Conservation (phyloP, 2,329 filamentous ascomycete species). For the Xylariomycetidae sp. region DNA sequence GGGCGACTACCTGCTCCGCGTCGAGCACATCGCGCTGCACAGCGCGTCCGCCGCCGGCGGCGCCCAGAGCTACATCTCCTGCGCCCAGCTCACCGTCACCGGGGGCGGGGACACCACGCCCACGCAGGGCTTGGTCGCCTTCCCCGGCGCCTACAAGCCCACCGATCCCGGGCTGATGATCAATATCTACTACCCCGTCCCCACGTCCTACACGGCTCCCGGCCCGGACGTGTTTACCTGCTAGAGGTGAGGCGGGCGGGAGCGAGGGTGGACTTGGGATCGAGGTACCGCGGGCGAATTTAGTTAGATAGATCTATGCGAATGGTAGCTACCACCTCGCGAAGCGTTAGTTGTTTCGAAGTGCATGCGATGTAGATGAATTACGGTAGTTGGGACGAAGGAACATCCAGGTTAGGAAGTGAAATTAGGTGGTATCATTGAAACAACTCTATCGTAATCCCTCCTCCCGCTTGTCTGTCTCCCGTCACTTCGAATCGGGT, state of each 20-base stretch:
- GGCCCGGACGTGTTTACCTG: conserved; percentile 24
- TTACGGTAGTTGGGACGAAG: too few relatives aligned
- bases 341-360: too few relatives aligned
- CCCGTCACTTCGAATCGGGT: too few relatives aligned
- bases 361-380: too few relatives aligned
- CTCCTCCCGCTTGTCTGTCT: too few relatives aligned
- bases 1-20: conserved; percentile 43
- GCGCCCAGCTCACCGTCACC: conserved; percentile 32
- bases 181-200: conserved; percentile 38
- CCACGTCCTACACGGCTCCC: conserved; percentile 30
- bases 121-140: conserved; percentile 30
- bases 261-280: too few relatives aligned
- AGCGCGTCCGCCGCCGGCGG: conserved; percentile 32
- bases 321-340: too few relatives aligned
- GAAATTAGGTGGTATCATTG: too few relatives aligned
- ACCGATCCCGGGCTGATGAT: conserved; percentile 37
- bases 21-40: conserved; percentile 44
- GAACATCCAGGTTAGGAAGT: too few relatives aligned
- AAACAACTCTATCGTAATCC: too few relatives aligned
- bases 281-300: too few relatives aligned
- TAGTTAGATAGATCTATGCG: too few relatives aligned
- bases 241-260: conserved; percentile 7
- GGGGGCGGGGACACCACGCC: conserved; percentile 36
- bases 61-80: conserved; percentile 40
- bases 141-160: conserved; percentile 36